Conservation (phyloP, 1,139 yeast species). For the Candida sojae region DNA sequence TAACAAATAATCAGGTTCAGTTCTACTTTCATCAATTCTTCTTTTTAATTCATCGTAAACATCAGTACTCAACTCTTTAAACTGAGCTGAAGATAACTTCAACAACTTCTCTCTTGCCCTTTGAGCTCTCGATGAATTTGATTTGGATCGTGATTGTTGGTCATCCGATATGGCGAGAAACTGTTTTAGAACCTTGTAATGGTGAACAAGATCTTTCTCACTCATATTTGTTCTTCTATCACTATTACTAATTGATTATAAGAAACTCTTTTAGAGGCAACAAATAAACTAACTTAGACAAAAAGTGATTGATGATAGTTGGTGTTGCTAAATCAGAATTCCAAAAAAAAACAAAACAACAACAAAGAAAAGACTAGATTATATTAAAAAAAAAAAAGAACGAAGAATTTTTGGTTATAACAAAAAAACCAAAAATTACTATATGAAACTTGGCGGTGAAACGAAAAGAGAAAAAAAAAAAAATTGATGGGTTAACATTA, state of each 20-base stretch:
- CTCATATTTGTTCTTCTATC: constrained; percentile 20
- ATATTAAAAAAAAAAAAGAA: neutral
- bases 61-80: constrained; percentile 86
- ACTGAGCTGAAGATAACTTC: constrained; percentile 81
- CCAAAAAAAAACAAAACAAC: neutral
- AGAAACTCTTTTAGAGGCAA: neutral
- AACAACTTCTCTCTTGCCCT: constrained; percentile 85
- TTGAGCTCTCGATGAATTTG: constrained; percentile 60
- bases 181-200: constrained; percentile 52
- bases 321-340: neutral
- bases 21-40: constrained; percentile 56
- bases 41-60: constrained; percentile 89
- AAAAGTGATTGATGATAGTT: neutral
- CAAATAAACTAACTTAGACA: neutral
- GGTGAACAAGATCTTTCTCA: constrained; percentile 43
- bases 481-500: neutral
- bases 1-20: constrained; percentile 63
- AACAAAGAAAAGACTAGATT: neutral
- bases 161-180: constrained; percentile 57
- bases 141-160: constrained; percentile 39
- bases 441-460: neutral
- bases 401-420: neutral
- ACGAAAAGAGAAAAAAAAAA: neutral
- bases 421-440: neutral
- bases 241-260: neutral